These are phyloP conservation scores for Ceriops decandra DNA, from an alignment of 345 rosid species.

Conservation along the genomic window DNA sequence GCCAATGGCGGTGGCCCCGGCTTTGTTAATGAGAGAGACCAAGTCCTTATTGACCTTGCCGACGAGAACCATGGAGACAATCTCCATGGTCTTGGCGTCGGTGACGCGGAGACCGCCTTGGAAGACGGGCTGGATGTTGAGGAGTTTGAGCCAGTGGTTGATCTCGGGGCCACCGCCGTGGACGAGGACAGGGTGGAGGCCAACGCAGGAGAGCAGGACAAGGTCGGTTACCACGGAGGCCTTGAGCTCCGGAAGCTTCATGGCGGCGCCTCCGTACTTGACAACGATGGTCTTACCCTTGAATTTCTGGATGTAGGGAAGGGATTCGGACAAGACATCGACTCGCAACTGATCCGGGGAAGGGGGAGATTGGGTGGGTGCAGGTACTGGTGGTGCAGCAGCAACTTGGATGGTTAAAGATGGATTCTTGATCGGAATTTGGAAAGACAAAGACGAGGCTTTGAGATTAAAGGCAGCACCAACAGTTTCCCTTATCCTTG, in stretches of 20 bases:
- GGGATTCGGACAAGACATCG: conserved; percentile 75
- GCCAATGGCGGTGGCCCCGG: conserved; percentile 87
- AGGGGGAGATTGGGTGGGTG: too few species aligned
- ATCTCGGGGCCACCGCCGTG: conserved; percentile 96
- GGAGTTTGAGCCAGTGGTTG: conserved; percentile 63
- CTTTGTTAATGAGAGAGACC: conserved; percentile 69
- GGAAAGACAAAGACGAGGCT: not conserved
- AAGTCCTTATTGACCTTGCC: conserved; percentile 84
- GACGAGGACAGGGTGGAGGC: conserved; percentile 85
- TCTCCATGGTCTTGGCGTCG: conserved; percentile 92
- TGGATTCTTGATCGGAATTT: not conserved
- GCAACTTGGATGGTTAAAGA: conserved; percentile 51
- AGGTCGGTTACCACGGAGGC: conserved; percentile 74
- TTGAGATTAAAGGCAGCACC: conserved; percentile 1
- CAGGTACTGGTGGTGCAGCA: too few species aligned
- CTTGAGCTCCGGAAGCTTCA: conserved; percentile 68
- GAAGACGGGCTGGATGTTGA: conserved; percentile 62
- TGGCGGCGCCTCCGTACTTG: conserved; percentile 96
- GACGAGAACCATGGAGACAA: conserved; percentile 89
- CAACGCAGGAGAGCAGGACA: conserved; percentile 80
- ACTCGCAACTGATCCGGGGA: conserved; percentile 44
- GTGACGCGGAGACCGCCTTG: conserved; percentile 85
- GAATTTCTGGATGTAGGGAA: conserved; percentile 89
- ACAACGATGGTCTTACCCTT: conserved; percentile 86
- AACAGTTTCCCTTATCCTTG: not conserved